Evolutionary conservation across 169 alveolate genomes (phyloP).

Genomic region (Cryptosporidium bovis): DNA sequence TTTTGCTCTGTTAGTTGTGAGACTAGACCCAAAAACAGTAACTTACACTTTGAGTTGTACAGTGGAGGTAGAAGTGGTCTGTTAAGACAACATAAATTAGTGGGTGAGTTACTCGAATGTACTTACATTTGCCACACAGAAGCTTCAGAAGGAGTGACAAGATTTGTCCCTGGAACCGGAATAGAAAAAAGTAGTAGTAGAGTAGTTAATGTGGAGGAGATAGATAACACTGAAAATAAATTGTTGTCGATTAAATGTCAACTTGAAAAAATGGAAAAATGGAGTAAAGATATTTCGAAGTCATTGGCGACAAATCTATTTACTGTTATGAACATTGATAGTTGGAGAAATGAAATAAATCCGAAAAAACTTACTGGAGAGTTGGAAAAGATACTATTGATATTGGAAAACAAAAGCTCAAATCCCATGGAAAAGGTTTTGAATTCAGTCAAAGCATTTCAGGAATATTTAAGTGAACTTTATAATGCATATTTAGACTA

Average conservation of each 20-base stretch:
- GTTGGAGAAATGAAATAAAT: conserved; percentile 46
- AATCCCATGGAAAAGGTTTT: conserved; percentile 33
- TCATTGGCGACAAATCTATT: conserved; percentile 10
- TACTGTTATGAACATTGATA: conserved; percentile 18
- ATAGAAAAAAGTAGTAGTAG: conserved; percentile 16
- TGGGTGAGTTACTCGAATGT: conserved; percentile 61
- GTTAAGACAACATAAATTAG: conserved; percentile 39
- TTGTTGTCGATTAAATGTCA: conserved; percentile 33
- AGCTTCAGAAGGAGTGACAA: neutral
- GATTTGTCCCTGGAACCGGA: conserved; percentile 41
- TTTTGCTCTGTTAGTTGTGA: neutral
- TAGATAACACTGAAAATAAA: conserved; percentile 14
- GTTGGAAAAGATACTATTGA: conserved; percentile 14
- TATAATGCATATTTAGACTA: conserved; percentile 24
- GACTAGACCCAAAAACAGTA: conserved; percentile 11
- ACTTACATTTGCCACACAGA: conserved; percentile 34
- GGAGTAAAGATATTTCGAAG: conserved; percentile 37
- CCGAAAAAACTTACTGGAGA: conserved; percentile 14
- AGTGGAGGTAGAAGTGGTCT: conserved; percentile 48
- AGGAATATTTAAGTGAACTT: conserved; percentile 12
- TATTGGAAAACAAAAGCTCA: conserved; percentile 26
- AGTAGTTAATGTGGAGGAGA: conserved; percentile 16
- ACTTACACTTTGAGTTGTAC: neutral
- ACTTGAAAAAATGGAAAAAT: neutral
- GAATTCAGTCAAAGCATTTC: conserved; percentile 35